Percentiles rank a stretch among this genome's conserved stretches.
Conservation (phyloP, 1,139 yeast species). For the Diutina rugosa region DNA sequence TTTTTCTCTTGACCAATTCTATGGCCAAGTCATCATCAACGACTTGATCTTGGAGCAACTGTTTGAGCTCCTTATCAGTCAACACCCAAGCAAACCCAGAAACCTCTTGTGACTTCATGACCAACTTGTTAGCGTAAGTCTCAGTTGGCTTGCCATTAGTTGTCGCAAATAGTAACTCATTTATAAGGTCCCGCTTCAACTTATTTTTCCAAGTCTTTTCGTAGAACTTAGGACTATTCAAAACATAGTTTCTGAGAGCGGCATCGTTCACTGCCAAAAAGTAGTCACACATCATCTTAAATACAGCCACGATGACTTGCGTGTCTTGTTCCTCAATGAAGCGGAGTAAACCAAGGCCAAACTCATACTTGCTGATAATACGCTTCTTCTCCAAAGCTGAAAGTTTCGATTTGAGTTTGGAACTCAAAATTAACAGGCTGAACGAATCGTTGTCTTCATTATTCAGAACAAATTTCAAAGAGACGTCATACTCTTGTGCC, state of each 20-base stretch:
- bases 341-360: neutral
- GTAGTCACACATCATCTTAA: neutral
- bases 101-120: neutral
- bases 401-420: neutral
- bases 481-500: neutral
- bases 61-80: constrained; percentile 7
- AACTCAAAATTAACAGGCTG: neutral
- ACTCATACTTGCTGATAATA: neutral
- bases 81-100: constrained; percentile 13
- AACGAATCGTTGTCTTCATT: neutral
- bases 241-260: neutral
- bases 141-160: neutral
- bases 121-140: neutral
- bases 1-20: neutral
- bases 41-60: neutral
- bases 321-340: neutral
- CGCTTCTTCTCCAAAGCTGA: neutral
- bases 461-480: neutral
- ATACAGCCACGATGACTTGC: neutral
- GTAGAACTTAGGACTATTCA: neutral
- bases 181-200: neutral
- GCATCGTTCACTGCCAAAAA: neutral
- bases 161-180: neutral
- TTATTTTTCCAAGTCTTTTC: neutral
- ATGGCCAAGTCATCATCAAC: neutral